A percentile compares a stretch with the other conserved stretches of the same genome.
Conservation (phyloP, 176 grass and related monocot genomes). For the Ensete ventricosum region DNA sequence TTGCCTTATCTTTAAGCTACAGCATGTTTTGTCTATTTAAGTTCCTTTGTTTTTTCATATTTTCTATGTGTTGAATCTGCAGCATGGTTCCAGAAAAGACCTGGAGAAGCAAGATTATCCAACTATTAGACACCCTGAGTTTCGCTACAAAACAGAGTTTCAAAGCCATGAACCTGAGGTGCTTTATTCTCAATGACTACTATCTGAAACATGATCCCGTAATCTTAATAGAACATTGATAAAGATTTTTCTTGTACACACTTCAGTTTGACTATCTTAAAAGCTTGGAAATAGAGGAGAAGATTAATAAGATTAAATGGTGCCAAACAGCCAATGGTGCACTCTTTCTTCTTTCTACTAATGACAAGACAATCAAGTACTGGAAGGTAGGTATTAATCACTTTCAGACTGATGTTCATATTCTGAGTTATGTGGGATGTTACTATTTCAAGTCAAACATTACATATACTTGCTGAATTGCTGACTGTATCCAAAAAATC, state of each 20-base stretch:
- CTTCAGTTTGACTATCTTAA: constrained; percentile 97
- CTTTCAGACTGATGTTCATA: background rate
- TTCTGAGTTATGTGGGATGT: too few relatives aligned
- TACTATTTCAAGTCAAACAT: too few relatives aligned
- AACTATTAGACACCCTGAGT: constrained; percentile 10
- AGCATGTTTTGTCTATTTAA: background rate
- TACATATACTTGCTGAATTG: too few relatives aligned
- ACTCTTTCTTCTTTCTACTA: constrained; percentile 89
- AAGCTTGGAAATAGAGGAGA: constrained; percentile 99
- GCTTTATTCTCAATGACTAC: background rate
- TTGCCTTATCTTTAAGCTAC: background rate
- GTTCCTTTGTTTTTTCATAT: background rate
- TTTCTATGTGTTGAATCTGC: background rate
- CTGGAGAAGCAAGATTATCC: constrained; percentile 13
- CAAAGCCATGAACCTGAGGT: constrained; percentile 25
- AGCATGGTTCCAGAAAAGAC: constrained; percentile 6
- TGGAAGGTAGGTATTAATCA: constrained; percentile 65
- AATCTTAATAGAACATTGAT: background rate
- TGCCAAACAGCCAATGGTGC: constrained; percentile 61
- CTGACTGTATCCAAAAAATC: too few relatives aligned
- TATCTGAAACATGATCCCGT: background rate
- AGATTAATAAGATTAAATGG: constrained; percentile 98
- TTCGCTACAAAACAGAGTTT: constrained; percentile 16
- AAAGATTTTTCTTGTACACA: background rate
- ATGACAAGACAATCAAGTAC: constrained; percentile 95